A percentile compares a stretch with the other conserved stretches of the same genome.
These are phyloP conservation scores for Ophiostoma triangulosporum DNA, from an alignment of 2,329 filamentous ascomycete species.

Conservation along the genomic window DNA sequence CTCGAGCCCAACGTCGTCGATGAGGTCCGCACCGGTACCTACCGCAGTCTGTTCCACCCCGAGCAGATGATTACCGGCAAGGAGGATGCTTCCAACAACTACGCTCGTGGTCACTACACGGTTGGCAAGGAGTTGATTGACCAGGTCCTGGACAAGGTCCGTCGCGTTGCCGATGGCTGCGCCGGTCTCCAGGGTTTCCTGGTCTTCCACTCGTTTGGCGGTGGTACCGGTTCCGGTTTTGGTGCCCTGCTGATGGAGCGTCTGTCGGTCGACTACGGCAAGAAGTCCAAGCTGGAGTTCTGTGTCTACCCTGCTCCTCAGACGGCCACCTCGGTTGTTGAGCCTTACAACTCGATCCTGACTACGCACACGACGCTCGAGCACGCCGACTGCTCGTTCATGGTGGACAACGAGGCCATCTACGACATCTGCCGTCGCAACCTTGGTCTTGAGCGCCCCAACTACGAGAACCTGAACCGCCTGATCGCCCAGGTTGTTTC, in stretches of 20 bases:
- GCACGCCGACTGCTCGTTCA: constrained; percentile 99
- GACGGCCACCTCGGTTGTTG: constrained; percentile 92
- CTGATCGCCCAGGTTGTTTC: constrained; percentile 98
- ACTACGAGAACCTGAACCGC: constrained; percentile 98
- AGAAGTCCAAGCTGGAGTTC: constrained; percentile 99
- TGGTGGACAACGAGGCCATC: constrained; percentile 99
- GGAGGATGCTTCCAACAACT: constrained; percentile 99
- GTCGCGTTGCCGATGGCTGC: constrained; percentile 95
- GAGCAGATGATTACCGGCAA: constrained; percentile 99
- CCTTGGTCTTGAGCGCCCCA: constrained; percentile 90
- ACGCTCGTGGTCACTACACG: constrained; percentile 98
- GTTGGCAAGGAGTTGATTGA: constrained; percentile 99
- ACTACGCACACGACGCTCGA: constrained; percentile 98
- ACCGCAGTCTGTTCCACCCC: constrained; percentile 94
- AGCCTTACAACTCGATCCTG: constrained; percentile 99
- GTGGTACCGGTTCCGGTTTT: constrained; percentile 97
- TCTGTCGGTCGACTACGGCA: constrained; percentile 96
- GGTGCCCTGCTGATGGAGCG: constrained; percentile 98
- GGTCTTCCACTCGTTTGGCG: constrained; percentile 99
- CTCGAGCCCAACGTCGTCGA: constrained; percentile 99
- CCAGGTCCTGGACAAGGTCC: constrained; percentile 93
- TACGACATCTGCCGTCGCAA: constrained; percentile 99
- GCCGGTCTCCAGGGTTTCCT: constrained; percentile 97
- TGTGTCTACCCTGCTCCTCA: constrained; percentile 97
- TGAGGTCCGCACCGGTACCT: constrained; percentile 93